Evolutionary conservation across 179 eudicot genomes (phyloP).

Genomic region (Gypsophila paniculata): DNA sequence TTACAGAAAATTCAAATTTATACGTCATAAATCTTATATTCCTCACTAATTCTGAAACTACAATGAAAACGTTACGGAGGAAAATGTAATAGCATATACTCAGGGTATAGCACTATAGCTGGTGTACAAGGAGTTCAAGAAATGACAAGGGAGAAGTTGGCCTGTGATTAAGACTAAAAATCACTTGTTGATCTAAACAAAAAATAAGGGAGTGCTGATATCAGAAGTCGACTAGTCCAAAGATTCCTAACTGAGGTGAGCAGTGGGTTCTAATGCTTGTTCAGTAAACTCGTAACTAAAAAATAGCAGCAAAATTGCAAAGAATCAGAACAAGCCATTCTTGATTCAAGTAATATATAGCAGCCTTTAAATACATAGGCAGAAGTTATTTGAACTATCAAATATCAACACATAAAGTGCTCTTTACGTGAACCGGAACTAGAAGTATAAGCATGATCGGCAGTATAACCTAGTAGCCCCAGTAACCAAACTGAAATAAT

Average conservation of each 20-base stretch:
- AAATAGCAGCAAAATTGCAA: background rate
- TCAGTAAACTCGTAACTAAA: background rate
- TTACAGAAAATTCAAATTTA: slow-evolving; percentile 14
- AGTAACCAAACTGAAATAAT: background rate
- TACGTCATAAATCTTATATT: background rate
- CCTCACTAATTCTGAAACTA: background rate
- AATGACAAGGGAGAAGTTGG: background rate
- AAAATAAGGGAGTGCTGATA: background rate
- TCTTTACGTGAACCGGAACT: background rate
- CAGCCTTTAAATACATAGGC: background rate
- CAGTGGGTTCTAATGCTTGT: background rate
- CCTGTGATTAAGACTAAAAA: background rate
- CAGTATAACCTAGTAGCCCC: background rate
- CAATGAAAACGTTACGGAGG: too few species aligned
- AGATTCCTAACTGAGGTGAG: background rate
- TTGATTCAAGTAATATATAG: background rate
- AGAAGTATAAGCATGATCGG: background rate
- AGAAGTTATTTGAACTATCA: background rate
- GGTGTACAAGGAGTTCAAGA: background rate
- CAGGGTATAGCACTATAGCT: background rate
- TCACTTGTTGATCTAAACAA: background rate
- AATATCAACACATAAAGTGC: background rate
- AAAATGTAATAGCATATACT: background rate
- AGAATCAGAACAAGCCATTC: slow-evolving; percentile 7
- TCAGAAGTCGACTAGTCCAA: background rate